These are phyloP conservation scores for Centrapalus pauciflorus DNA, from an alignment of 129 eudicot species.

Conservation along the genomic window DNA sequence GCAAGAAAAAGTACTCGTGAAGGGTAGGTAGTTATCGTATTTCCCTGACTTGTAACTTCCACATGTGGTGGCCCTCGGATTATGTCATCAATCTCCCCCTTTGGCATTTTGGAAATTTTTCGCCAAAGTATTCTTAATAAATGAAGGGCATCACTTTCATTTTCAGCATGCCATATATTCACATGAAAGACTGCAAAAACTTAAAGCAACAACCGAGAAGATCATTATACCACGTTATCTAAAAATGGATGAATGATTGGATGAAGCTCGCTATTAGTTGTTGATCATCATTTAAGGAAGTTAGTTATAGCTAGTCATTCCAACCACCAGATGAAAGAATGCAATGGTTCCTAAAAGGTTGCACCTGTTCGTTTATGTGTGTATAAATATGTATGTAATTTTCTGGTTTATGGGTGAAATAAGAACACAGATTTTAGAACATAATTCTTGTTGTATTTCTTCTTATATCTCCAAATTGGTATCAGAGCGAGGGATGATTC, in stretches of 20 bases:
- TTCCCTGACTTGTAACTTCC: background rate
- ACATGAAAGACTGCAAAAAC: slow-evolving; percentile 18
- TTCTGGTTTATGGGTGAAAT: too few species aligned
- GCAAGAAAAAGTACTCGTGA: slow-evolving; percentile 46
- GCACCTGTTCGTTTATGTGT: too few species aligned
- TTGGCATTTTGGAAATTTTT: slow-evolving; percentile 16
- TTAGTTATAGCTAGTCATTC: too few species aligned
- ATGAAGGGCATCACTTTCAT: slow-evolving; percentile 19
- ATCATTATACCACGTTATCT: background rate
- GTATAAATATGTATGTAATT: too few species aligned
- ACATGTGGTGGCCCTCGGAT: slow-evolving; percentile 26
- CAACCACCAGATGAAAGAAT: too few species aligned
- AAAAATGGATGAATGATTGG: background rate
- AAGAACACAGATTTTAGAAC: too few species aligned
- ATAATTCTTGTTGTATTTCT: too few species aligned
- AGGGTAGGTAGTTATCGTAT: slow-evolving; percentile 16
- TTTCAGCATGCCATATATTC: slow-evolving; percentile 1
- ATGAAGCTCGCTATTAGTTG: background rate
- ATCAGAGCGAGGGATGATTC: too few species aligned
- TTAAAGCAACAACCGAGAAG: slow-evolving; percentile 9
- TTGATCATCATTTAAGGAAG: background rate
- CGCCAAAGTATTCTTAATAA: slow-evolving; percentile 20
- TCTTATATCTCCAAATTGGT: too few species aligned
- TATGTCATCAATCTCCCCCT: slow-evolving; percentile 17
- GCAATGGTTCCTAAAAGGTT: too few species aligned